Evolutionary conservation across 2,329 filamentous ascomycete species (phyloP), one percentile per base, ranked within the genome.

Genomic region (Talaromyces rugulosus): DNA sequence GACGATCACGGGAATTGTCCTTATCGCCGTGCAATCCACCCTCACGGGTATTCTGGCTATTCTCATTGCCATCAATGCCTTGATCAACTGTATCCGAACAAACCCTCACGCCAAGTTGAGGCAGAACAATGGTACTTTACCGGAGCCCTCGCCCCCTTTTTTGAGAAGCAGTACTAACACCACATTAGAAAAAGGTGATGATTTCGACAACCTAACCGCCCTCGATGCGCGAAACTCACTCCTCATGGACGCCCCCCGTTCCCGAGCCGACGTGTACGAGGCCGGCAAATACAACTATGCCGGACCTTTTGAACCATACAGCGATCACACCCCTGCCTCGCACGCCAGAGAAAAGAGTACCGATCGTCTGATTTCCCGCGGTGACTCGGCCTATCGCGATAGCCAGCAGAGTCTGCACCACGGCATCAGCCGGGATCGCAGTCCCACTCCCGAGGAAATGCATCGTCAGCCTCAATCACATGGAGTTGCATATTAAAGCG

Each of bases 21-120:
- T 99, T 63, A 95, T 98, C 67, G 91, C 88, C n/a, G 84, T 98
- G 5, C 95, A 99, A 77, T 91, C 91, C 0, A 85, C 88, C 0
- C 80, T 99, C 67, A 96, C 93, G 5, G 92, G 85, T 64, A 77
- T 92, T 28, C 82, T 99, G 61, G 93, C 91, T 3, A 89, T 98
- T 58, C 82, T 98, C 33, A 96, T 99, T 68, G 85, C 85, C 11
- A 90, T 93, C 80, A 98, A 98, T 72, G 91, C 91, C 54, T 86
- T 97, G 72, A 90, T 91, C 69, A 84, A 87, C 58, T 92, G 88
- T 78, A 87, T 87, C 83, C 90, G 89, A 74, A 86, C 92, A 79
- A 98, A 98, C 79, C 93, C 94, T 4, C 94, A 98, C 77, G 87
- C 90, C 66, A 89, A 89, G 83, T 88, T 88, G 71, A 88, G 91